These are phyloP conservation scores for Wickerhamomyces chaumierensis DNA, from an alignment of 805 yeast species.

Conservation along the genomic window DNA sequence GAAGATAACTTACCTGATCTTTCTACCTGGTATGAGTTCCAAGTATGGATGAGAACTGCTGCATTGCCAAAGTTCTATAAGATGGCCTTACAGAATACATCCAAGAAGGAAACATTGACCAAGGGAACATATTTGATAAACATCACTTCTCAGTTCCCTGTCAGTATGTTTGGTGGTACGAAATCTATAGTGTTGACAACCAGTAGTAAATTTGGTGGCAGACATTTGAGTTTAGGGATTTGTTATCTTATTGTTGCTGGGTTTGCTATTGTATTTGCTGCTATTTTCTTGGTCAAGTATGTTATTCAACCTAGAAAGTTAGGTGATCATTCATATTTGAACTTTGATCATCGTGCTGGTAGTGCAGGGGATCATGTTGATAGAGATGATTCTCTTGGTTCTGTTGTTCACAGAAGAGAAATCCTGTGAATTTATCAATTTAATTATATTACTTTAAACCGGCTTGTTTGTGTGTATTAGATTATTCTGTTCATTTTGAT, in stretches of 20 bases:
- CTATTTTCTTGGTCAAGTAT: constrained; percentile 70
- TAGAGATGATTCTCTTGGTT: constrained; percentile 1
- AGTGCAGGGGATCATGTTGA: constrained; percentile 5
- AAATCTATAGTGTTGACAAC: constrained; percentile 77
- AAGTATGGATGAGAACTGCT: constrained; percentile 98
- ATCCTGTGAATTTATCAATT: constrained; percentile 13
- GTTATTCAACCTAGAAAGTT: constrained; percentile 73
- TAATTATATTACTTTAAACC: too few species aligned
- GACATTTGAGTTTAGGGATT: constrained; percentile 75
- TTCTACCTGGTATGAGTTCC: constrained; percentile 69
- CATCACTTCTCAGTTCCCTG: constrained; percentile 74
- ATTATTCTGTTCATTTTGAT: too few species aligned
- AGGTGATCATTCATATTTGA: constrained; percentile 67
- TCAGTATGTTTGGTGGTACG: constrained; percentile 75
- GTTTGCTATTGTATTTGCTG: constrained; percentile 56
- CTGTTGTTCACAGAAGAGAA: constrained; percentile 7
- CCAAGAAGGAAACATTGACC: constrained; percentile 28
- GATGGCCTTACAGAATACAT: constrained; percentile 57
- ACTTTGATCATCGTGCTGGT: constrained; percentile 22
- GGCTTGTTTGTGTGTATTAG: too few species aligned
- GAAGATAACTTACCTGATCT: constrained; percentile 69
- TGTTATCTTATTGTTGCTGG: constrained; percentile 81
- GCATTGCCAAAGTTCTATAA: constrained; percentile 86
- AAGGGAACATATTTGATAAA: constrained; percentile 63
- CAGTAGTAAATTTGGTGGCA: constrained; percentile 75